phyloP scores from a whole-genome alignment of 176 grass and related monocot genomes.

The Eragrostis nindensis region DNA sequence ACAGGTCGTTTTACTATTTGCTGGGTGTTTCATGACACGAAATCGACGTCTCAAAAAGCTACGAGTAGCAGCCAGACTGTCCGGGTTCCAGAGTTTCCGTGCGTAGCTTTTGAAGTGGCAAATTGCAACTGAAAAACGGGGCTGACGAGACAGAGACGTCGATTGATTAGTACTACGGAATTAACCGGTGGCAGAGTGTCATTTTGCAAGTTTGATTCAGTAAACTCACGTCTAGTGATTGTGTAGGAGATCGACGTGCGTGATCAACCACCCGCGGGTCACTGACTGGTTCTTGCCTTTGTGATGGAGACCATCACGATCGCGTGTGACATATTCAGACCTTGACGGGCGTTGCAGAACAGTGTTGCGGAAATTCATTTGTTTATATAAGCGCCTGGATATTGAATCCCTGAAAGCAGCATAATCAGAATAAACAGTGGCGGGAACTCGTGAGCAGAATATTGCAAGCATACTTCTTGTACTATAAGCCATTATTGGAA shows the following conservation, averaged over 20 bases:
- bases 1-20: not conserved
- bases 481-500: conserved; percentile 8
- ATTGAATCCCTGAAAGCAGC: not conserved
- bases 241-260: not conserved
- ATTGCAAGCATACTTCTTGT: not conserved
- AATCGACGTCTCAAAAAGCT: conserved; percentile 9
- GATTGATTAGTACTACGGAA: not conserved
- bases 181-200: no score
- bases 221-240: not conserved
- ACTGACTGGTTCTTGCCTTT: not conserved
- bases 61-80: not conserved
- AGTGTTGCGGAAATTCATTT: not conserved
- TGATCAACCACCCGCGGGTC: not conserved
- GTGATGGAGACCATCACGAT: conserved; percentile 14
- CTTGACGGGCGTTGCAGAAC: no score
- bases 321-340: not conserved
- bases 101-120: not conserved
- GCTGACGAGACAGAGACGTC: not conserved
- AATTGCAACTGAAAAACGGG: conserved; percentile 39
- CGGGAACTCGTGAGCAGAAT: not conserved
- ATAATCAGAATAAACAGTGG: not conserved
- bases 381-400: not conserved
- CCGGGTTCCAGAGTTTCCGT: not conserved
- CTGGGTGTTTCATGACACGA: not conserved
- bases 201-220: not conserved